phyloP scores from a whole-genome alignment of 1,139 yeast species.

The Saccharomyces hybrid region DNA sequence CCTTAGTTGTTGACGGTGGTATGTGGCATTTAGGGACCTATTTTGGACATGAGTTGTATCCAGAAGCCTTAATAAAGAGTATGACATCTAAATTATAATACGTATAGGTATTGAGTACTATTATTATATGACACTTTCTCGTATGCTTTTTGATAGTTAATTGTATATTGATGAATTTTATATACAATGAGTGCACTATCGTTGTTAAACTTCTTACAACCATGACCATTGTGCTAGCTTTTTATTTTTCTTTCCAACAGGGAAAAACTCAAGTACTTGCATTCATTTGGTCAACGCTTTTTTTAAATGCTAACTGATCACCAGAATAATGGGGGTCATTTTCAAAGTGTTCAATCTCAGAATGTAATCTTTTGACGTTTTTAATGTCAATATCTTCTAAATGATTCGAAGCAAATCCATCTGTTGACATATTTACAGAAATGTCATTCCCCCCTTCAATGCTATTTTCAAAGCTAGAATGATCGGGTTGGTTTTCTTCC shows the following conservation, averaged over 20 bases:
- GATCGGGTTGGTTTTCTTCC: background rate
- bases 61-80: slow-evolving; percentile 31
- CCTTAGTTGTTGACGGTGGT: slow-evolving; percentile 83
- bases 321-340: background rate
- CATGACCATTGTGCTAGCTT: background rate
- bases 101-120: background rate
- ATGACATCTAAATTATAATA: slow-evolving; percentile 23
- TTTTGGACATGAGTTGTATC: slow-evolving; percentile 34
- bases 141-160: background rate
- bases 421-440: slow-evolving; percentile 7
- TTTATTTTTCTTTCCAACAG: background rate
- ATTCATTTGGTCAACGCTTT: background rate
- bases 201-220: background rate
- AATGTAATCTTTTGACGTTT: slow-evolving; percentile 2
- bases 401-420: slow-evolving; percentile 6
- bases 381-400: background rate
- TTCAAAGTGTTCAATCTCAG: background rate
- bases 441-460: slow-evolving; percentile 12
- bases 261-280: background rate
- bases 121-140: background rate
- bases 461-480: background rate
- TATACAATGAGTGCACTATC: background rate
- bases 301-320: background rate
- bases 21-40: slow-evolving; percentile 70
- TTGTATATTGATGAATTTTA: background rate